phyloP scores from a whole-genome alignment of 23 red algal genomes.

The Gracilaria caudata region DNA sequence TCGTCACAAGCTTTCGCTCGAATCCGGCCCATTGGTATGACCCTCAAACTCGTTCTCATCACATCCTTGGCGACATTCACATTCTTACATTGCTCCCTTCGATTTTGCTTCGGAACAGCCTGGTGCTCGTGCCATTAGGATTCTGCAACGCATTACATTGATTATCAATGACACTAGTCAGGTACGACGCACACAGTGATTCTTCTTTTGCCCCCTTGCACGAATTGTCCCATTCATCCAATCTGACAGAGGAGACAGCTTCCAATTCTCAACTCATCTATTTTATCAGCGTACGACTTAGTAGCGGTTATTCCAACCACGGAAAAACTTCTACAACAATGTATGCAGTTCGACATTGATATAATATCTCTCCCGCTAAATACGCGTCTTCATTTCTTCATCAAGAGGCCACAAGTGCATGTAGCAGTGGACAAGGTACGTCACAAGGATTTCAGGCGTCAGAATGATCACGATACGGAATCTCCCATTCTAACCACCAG shows the following conservation, averaged over 20 bases:
- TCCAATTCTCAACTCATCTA: constrained; percentile 41
- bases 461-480: neutral
- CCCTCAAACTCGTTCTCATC: neutral
- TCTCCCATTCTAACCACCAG: neutral
- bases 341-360: constrained; percentile 85
- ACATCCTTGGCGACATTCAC: neutral
- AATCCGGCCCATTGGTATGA: neutral
- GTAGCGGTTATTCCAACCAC: constrained; percentile 70
- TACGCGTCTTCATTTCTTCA: constrained; percentile 34
- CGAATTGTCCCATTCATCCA: neutral
- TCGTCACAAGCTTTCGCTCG: neutral
- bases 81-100: constrained; percentile 4
- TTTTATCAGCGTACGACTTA: constrained; percentile 60
- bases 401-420: constrained; percentile 75
- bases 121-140: constrained; percentile 9
- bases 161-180: constrained; percentile 26
- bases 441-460: neutral
- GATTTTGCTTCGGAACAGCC: neutral
- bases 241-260: constrained; percentile 43
- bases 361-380: constrained; percentile 61
- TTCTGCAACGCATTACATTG: constrained; percentile 57
- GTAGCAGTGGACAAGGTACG: constrained; percentile 80
- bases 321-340: constrained; percentile 84
- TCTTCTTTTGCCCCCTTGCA: neutral
- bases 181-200: constrained; percentile 18